Percentiles rank a stretch among this genome's conserved stretches.
Evolutionary conservation across 345 rosid species (phyloP).

Genomic region (Mallotus nudiflorus): DNA sequence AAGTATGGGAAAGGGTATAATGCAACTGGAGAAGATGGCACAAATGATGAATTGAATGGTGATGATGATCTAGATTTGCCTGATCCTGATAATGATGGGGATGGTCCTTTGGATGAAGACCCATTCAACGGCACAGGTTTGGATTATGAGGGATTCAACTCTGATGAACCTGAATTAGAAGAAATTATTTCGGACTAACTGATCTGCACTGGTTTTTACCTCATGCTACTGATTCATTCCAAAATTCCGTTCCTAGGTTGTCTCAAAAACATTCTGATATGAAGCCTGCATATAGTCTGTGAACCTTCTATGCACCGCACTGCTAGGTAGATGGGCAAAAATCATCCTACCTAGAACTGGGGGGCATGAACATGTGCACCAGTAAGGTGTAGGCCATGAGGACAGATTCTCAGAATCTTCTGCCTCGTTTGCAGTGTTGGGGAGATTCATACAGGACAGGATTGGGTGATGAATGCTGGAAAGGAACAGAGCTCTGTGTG

Average conservation of each 20-base stretch:
- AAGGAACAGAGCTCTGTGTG: background rate
- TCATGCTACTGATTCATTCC: background rate
- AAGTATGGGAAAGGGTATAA: slow-evolving; percentile 50
- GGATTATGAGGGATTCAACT: slow-evolving; percentile 55
- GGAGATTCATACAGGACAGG: too few species aligned
- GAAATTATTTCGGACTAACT: slow-evolving; percentile 76
- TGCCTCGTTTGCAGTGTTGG: background rate
- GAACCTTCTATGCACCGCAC: background rate
- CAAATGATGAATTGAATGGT: slow-evolving; percentile 41
- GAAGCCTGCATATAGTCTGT: background rate
- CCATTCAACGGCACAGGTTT: slow-evolving; percentile 43
- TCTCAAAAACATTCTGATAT: background rate
- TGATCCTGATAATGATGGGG: slow-evolving; percentile 70
- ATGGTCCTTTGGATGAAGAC: slow-evolving; percentile 39
- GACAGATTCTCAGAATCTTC: background rate
- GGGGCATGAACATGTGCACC: background rate
- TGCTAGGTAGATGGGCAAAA: background rate
- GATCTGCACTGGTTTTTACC: background rate
- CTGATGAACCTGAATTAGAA: slow-evolving; percentile 81
- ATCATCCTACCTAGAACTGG: background rate
- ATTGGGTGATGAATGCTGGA: too few species aligned
- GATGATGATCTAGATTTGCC: slow-evolving; percentile 61
- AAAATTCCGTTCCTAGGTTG: background rate
- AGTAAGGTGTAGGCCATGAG: background rate
- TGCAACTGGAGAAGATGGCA: slow-evolving; percentile 33